These are phyloP conservation scores for Metschnikowia sp. DNA, from an alignment of 805 yeast species.

Conservation along the genomic window DNA sequence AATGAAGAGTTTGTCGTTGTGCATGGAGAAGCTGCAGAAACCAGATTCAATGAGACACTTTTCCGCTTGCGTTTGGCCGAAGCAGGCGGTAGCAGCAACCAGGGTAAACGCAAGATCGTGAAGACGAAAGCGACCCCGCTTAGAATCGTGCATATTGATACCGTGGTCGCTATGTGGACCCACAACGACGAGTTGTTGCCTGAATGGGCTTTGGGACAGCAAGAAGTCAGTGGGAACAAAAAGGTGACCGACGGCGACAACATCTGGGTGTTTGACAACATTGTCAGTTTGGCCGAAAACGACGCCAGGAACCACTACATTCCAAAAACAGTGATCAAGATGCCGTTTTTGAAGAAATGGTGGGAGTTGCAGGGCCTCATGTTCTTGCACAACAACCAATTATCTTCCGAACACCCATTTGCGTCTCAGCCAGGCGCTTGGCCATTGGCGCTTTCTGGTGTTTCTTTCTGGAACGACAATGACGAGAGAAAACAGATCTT, in stretches of 20 bases:
- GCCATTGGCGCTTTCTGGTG: conserved; percentile 90
- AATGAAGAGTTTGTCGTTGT: conserved; percentile 89
- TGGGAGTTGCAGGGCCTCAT: conserved; percentile 80
- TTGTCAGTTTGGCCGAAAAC: conserved; percentile 48
- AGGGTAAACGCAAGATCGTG: conserved; percentile 43
- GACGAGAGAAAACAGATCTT: conserved; percentile 70
- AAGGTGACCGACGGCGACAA: conserved; percentile 64
- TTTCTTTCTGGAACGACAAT: conserved; percentile 89
- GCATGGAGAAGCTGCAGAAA: conserved; percentile 53
- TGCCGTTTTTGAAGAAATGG: conserved; percentile 85
- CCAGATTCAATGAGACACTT: conserved; percentile 66
- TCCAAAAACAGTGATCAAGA: conserved; percentile 57
- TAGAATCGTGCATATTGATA: conserved; percentile 75
- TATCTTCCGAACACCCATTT: conserved; percentile 88
- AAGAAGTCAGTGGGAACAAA: conserved; percentile 94
- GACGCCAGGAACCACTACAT: conserved; percentile 62
- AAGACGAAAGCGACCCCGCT: conserved; percentile 70
- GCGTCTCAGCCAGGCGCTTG: conserved; percentile 89
- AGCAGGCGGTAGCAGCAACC: conserved; percentile 37
- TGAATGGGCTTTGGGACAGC: conserved; percentile 91
- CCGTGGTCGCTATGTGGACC: conserved; percentile 93
- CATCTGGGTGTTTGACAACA: conserved; percentile 73
- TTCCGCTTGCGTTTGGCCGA: conserved; percentile 63
- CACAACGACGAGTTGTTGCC: conserved; percentile 82
- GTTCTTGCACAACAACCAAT: conserved; percentile 89